Percentiles rank a stretch among this genome's conserved stretches.
These are phyloP conservation scores for Phlyctochytrium planicorne DNA, from an alignment of 192 early-diverging fungal species.

Conservation along the genomic window DNA sequence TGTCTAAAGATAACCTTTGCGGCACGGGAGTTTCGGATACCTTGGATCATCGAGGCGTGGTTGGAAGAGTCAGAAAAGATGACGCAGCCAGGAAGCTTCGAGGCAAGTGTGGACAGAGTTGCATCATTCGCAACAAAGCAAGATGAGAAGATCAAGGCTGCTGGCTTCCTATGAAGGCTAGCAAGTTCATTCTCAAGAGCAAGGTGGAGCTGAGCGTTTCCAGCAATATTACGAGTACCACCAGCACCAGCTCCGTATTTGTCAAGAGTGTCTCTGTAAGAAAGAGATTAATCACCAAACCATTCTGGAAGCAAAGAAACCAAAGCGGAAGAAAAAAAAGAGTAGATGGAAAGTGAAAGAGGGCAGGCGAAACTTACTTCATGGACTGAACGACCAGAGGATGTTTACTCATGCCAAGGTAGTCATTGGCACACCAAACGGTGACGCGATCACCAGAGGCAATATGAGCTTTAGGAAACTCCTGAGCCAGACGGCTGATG, in stretches of 20 bases:
- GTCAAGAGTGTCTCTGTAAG: constrained; percentile 82
- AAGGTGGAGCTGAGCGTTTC: constrained; percentile 94
- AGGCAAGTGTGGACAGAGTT: constrained; percentile 81
- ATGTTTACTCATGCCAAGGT: constrained; percentile 94
- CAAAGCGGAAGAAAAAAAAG: too few species aligned
- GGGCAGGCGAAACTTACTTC: too few species aligned
- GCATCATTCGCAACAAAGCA: constrained; percentile 98
- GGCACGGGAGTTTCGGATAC: constrained; percentile 85
- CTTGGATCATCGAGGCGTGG: constrained; percentile 99
- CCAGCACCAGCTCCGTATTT: constrained; percentile 98
- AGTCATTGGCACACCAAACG: constrained; percentile 99
- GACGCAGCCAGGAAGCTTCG: constrained; percentile 84
- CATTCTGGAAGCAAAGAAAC: too few species aligned
- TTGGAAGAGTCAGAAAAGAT: constrained; percentile 92
- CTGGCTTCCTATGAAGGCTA: constrained; percentile 80
- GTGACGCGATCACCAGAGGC: constrained; percentile 84
- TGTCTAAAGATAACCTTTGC: constrained; percentile 89
- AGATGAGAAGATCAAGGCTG: constrained; percentile 90
- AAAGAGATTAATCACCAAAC: too few species aligned
- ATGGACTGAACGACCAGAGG: constrained; percentile 81
- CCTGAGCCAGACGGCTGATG: constrained; percentile 93
- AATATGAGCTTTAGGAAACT: constrained; percentile 86
- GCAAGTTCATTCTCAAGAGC: constrained; percentile 90
- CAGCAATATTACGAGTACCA: constrained; percentile 98
- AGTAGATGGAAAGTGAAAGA: too few species aligned